Conservation (phyloP, 441 rosid species). For the Populus hybrid region DNA sequence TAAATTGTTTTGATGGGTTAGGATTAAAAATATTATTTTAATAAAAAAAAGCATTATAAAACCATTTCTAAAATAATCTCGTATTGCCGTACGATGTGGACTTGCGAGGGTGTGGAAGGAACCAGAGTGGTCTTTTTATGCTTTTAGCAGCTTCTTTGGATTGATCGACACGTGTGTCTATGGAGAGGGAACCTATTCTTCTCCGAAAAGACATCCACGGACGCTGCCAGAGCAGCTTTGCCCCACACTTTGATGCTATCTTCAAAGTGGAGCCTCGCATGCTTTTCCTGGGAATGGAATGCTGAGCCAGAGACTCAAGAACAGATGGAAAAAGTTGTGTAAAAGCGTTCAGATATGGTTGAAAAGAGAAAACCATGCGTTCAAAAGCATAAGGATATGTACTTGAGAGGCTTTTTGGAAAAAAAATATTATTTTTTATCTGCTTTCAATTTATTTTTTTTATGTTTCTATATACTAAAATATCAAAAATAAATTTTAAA, state of each 20-base stretch:
- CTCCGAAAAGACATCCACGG: not conserved
- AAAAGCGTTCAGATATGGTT: not conserved
- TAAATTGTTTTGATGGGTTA: too few relatives aligned
- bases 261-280: not conserved
- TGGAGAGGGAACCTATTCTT: not conserved
- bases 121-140: not conserved
- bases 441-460: too few relatives aligned
- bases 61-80: too few relatives aligned
- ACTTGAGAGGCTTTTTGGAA: too few relatives aligned
- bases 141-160: not conserved
- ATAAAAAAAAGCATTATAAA: too few relatives aligned
- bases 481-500: too few relatives aligned
- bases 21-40: too few relatives aligned
- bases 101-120: too few relatives aligned
- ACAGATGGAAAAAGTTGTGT: not conserved
- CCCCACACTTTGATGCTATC: not conserved
- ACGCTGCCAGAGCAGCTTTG: not conserved
- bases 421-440: too few relatives aligned
- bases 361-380: not conserved
- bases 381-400: too few relatives aligned
- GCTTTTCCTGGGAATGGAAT: not conserved
- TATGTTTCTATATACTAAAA: too few relatives aligned
- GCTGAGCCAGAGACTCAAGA: not conserved
- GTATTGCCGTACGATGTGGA: not conserved
- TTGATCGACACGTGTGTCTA: not conserved